Evolutionary conservation across 2,329 filamentous ascomycete genomes (phyloP).

Genomic region (Pseudocercospora crystallina): DNA sequence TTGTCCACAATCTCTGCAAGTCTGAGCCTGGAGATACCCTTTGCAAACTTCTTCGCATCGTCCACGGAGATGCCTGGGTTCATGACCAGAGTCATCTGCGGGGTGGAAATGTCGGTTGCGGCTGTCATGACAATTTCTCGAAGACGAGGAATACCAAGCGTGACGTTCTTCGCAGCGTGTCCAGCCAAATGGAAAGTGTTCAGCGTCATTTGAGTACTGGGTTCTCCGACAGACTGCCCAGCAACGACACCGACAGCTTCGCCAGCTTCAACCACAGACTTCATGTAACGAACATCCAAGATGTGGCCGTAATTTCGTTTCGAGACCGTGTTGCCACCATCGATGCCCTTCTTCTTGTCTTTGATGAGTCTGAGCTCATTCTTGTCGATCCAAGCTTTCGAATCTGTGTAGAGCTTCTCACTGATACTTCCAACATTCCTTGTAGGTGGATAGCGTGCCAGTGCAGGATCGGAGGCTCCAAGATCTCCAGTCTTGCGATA

Average conservation of each 20-base stretch:
- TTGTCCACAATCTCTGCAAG: slow-evolving; percentile 81
- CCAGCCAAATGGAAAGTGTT: slow-evolving; percentile 99
- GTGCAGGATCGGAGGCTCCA: slow-evolving; percentile 71
- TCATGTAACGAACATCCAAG: slow-evolving; percentile 88
- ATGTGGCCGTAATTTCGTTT: slow-evolving; percentile 80
- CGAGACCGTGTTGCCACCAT: slow-evolving; percentile 42
- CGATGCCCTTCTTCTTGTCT: slow-evolving; percentile 57
- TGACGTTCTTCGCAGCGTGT: slow-evolving; percentile 98
- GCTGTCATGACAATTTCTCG: slow-evolving; percentile 99
- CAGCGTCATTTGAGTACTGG: slow-evolving; percentile 97
- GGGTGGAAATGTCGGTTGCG: slow-evolving; percentile 82
- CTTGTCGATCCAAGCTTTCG: slow-evolving; percentile 73
- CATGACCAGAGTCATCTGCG: slow-evolving; percentile 80
- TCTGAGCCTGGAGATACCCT: slow-evolving; percentile 83
- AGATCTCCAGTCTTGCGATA: slow-evolving; percentile 70
- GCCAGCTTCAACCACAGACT: slow-evolving; percentile 87
- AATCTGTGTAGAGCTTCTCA: slow-evolving; percentile 74
- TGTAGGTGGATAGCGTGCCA: slow-evolving; percentile 71
- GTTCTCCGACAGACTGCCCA: slow-evolving; percentile 93
- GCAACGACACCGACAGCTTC: slow-evolving; percentile 97
- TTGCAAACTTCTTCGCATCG: slow-evolving; percentile 78
- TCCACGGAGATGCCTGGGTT: slow-evolving; percentile 68
- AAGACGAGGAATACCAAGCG: slow-evolving; percentile 92
- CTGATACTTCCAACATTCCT: slow-evolving; percentile 83
- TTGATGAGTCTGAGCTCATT: slow-evolving; percentile 59